A percentile compares a stretch with the other conserved stretches of the same genome.
Evolutionary conservation across 75 land plant species (phyloP).

Genomic region (Cryptomeria japonica): DNA sequence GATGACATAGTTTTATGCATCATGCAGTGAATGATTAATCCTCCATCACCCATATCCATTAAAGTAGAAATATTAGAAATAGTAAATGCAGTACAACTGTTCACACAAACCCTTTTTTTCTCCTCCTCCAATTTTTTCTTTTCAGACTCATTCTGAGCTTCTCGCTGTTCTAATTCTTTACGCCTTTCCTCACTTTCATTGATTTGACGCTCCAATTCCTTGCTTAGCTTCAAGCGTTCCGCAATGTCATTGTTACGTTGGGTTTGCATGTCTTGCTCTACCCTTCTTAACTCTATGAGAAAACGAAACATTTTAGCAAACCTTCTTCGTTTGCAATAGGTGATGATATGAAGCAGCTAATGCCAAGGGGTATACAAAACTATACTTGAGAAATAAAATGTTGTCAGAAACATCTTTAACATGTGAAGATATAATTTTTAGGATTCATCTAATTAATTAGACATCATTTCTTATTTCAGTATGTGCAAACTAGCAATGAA

Average conservation of each 20-base stretch:
- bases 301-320: background rate
- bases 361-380: background rate
- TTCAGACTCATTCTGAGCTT: constrained; percentile 40
- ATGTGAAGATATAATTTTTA: background rate
- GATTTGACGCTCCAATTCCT: constrained; percentile 25
- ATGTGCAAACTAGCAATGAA: background rate
- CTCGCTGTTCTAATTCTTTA: constrained; percentile 33
- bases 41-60: background rate
- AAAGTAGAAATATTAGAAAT: background rate
- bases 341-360: background rate
- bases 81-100: background rate
- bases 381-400: background rate
- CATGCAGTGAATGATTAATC: background rate
- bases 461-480: background rate
- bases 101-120: constrained; percentile 33
- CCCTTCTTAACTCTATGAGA: constrained; percentile 25
- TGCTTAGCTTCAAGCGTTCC: constrained; percentile 30
- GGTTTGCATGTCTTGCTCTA: constrained; percentile 27
- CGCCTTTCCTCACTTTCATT: constrained; percentile 22
- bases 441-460: background rate
- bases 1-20: background rate
- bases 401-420: background rate
- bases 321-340: background rate
- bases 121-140: constrained; percentile 36
- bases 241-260: constrained; percentile 19